Evolutionary conservation across 306 rosid genomes (phyloP), one percentile per base, ranked within the genome.

Genomic region (Vigna trinervia): DNA sequence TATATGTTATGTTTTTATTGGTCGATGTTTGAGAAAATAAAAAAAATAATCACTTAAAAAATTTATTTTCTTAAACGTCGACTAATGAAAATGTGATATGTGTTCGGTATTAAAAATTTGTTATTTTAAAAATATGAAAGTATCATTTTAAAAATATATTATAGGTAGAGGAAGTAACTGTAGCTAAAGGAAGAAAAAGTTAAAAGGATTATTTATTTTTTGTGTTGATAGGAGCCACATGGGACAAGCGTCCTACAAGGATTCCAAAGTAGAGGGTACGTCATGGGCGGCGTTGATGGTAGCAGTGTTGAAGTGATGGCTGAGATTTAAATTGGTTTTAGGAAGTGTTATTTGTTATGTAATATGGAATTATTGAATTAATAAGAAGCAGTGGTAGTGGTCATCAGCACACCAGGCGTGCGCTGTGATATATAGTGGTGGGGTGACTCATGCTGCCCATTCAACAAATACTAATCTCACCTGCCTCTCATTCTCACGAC

Each of bases 161-260:
- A 17, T 17, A 17, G 19, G 5, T 28, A 28, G 4, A 28, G 32
- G 32, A 28, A 28, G 32, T 0, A 28, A 3, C 32, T 28, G 32
- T 30, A 30, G 32, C 32, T 30, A 30, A 30, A 30, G 32, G 5
- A 34, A 34, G 38, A 34, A 34, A 34, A 34, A 0, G 38, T 34
- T 22, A 22, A 22, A 22, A 22, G 23, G 23, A 17, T 32, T 32
- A 32, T 32, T 1, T 1, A 23, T 23, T 23, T 17, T 17, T 17
- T 17, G 23, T 26, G 3, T 26, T 26, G 28, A 26, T 2, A 26
- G 28, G 28, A 26, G 28, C 3, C 38, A 34, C 0, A 34, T 36
- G 41, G 41, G 67, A 80, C 79, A 73, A 64, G 6, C 47, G 77
- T 73, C 83, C 76, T 61, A 30, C 75, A 71, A 71, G 56, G 57